Conservation (phyloP, 345 rosid genomes). For the Theobroma cacao region DNA sequence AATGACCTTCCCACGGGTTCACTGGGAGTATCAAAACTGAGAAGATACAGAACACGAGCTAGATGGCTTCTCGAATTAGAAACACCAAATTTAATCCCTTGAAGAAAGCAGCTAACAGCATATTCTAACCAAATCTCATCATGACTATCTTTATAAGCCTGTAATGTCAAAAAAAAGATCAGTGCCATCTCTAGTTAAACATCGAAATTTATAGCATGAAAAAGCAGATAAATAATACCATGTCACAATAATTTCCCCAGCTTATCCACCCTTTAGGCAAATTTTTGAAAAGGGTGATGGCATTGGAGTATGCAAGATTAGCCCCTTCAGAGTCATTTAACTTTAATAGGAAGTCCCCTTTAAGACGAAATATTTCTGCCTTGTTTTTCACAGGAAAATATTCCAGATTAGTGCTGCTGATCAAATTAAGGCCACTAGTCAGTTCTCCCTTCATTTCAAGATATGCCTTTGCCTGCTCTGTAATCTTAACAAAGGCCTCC, state of each 20-base stretch:
- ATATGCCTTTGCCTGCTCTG: conserved; percentile 97
- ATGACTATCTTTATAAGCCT: conserved; percentile 83
- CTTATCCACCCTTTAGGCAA: conserved; percentile 99
- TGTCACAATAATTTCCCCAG: conserved; percentile 97
- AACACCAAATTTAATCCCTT: conserved; percentile 93
- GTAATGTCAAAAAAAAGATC: conserved; percentile 27
- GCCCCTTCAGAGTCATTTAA: conserved; percentile 80
- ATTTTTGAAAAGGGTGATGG: conserved; percentile 80
- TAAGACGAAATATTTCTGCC: conserved; percentile 85
- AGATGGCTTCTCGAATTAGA: conserved; percentile 95
- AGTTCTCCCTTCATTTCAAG: conserved; percentile 95
- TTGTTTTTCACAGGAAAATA: conserved; percentile 83
- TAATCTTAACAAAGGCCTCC: conserved; percentile 98
- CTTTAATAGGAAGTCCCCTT: conserved; percentile 81
- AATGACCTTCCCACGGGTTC: conserved; percentile 95
- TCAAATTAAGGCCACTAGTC: conserved; percentile 79
- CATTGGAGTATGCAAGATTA: conserved; percentile 79
- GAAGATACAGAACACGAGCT: conserved; percentile 93
- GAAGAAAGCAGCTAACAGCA: conserved; percentile 97
- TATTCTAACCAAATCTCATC: conserved; percentile 98
- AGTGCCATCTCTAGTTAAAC: background rate
- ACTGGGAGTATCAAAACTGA: conserved; percentile 89
- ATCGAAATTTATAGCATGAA: background rate
- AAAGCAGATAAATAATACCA: conserved; percentile 52
- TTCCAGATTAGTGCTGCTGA: conserved; percentile 87